These are phyloP conservation scores for Scheffersomyces lignicola DNA, from an alignment of 1,139 yeast species.

Conservation along the genomic window DNA sequence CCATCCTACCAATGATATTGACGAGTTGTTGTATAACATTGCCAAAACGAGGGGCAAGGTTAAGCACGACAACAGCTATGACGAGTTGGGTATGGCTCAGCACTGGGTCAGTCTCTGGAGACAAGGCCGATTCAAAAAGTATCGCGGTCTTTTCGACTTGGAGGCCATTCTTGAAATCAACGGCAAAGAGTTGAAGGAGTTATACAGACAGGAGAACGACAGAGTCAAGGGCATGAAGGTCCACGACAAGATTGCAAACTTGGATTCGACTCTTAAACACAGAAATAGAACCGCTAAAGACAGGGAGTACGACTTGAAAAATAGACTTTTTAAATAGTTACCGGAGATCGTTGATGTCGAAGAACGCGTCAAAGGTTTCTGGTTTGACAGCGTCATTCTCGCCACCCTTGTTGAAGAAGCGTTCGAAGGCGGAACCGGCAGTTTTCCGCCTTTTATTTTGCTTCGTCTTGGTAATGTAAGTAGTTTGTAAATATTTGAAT, in stretches of 20 bases:
- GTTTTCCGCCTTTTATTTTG: background rate
- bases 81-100: constrained; percentile 64
- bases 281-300: constrained; percentile 49
- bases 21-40: constrained; percentile 57
- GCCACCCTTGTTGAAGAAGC: background rate
- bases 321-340: constrained; percentile 37
- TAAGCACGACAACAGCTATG: constrained; percentile 34
- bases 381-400: constrained; percentile 8
- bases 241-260: constrained; percentile 24
- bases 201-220: constrained; percentile 30
- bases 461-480: background rate
- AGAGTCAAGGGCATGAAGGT: constrained; percentile 32
- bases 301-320: constrained; percentile 41
- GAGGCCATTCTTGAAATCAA: constrained; percentile 33
- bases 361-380: constrained; percentile 28
- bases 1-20: constrained; percentile 75
- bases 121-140: constrained; percentile 48
- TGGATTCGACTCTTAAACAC: constrained; percentile 25
- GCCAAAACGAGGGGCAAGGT: constrained; percentile 43
- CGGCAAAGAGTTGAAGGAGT: constrained; percentile 23
- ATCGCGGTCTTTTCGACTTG: constrained; percentile 38
- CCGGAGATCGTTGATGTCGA: constrained; percentile 33
- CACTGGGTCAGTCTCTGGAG: constrained; percentile 71
- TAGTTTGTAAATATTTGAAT: background rate
- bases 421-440: background rate